These are phyloP conservation scores for Amanita rimosa DNA, from an alignment of 768 basidiomycete genomes.

Conservation along the genomic window DNA sequence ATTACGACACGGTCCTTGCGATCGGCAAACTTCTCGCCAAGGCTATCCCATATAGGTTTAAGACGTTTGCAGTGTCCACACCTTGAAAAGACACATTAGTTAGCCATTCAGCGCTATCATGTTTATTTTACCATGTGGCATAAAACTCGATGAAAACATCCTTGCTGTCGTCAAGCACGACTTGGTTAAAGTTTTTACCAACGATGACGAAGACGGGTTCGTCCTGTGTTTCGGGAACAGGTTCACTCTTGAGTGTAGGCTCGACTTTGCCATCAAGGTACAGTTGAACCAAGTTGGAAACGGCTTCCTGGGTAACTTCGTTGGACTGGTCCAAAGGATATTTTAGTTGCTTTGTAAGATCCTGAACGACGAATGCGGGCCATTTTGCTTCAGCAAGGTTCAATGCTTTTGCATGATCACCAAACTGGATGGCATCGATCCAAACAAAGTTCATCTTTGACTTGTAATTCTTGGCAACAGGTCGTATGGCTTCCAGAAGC, in stretches of 20 bases:
- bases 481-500: constrained; percentile 55
- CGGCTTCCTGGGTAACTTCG: constrained; percentile 42
- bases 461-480: constrained; percentile 74
- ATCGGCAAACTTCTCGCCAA: constrained; percentile 74
- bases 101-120: neutral
- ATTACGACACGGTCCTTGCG: constrained; percentile 70
- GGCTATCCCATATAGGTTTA: constrained; percentile 85
- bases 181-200: constrained; percentile 79
- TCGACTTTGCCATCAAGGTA: constrained; percentile 65
- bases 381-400: constrained; percentile 80
- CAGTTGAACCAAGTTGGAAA: constrained; percentile 48
- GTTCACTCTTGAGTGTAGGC: constrained; percentile 84
- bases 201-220: constrained; percentile 79
- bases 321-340: constrained; percentile 72
- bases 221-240: constrained; percentile 74
- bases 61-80: constrained; percentile 97
- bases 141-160: constrained; percentile 97
- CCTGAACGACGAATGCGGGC: constrained; percentile 93
- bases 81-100: constrained; percentile 26
- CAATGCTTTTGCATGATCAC: constrained; percentile 91
- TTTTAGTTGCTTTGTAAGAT: constrained; percentile 75
- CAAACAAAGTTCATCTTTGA: constrained; percentile 93
- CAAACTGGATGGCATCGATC: constrained; percentile 94
- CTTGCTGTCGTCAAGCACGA: constrained; percentile 79
- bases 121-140: constrained; percentile 72